Conservation (phyloP, 129 eudicot genomes). For the Flaveria linearis region DNA sequence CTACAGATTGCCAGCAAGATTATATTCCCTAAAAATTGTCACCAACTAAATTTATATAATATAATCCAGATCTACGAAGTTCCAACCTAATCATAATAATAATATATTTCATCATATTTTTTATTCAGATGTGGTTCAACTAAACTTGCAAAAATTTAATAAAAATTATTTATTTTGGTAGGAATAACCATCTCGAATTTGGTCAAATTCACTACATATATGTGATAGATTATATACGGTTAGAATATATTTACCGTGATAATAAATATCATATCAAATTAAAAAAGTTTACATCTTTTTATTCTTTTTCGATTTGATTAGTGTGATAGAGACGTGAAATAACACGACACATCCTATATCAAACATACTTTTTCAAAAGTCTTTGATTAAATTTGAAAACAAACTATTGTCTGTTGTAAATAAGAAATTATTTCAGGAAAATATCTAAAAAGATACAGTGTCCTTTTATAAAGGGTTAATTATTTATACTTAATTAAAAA, state of each 20-base stretch:
- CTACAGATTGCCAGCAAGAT: constrained; percentile 47
- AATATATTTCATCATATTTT: background rate
- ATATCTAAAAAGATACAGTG: background rate
- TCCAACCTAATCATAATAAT: background rate
- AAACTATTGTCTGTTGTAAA: background rate
- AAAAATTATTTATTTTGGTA: background rate
- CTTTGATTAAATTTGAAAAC: background rate
- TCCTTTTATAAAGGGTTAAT: background rate
- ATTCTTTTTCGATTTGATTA: background rate
- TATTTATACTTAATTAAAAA: background rate
- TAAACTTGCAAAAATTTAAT: background rate
- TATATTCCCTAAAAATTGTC: constrained; percentile 52
- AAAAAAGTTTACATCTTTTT: background rate
- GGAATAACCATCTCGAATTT: background rate
- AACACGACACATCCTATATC: background rate
- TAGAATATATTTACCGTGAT: background rate
- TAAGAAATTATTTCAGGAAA: background rate
- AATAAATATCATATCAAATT: background rate
- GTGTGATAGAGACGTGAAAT: background rate
- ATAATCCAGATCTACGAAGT: constrained; percentile 31
- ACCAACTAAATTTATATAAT: constrained; percentile 26
- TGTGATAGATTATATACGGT: background rate
- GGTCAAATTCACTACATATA: background rate
- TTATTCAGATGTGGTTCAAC: background rate
- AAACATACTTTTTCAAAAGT: background rate